Base-by-base conservation (phyloP, 306 rosid species). In the Begonia fuchsioides region DNA sequence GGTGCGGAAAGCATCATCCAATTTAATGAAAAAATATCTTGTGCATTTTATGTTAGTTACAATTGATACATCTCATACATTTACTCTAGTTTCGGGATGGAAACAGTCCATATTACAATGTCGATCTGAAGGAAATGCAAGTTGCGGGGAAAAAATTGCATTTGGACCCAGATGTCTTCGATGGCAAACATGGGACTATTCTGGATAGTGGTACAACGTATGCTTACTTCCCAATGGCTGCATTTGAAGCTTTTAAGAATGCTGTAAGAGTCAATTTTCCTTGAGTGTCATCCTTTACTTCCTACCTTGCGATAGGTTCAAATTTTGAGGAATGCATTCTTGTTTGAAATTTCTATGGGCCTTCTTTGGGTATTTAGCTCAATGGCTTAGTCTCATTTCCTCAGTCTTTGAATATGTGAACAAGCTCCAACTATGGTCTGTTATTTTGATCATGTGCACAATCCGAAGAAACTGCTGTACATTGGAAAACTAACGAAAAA, bases 81-180 rank as follows among this genome's bases (percentile, higher is more conserved):
- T 85, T 85, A 92, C 98, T 82, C 84, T 92, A 85, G 96, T 92
- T 81, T 92, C 43, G 96, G 96, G 92, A 76, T 92, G 98, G 78
- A 80, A 49, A 92, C 98, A 92, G 98, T 77, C 93, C 93, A 60
- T 92, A 92, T 62, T 92, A 92, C 85, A 92, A 92, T 76, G 63
- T 92, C 52, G 72, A 85, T 69, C 65, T 92, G 94, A 92, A 82
- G 94, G 95, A 72, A 72, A 65, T 92, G 32, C 78, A 71, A 65
- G 93, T 92, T 65, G 93, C 81, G 65, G 98, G 98, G 66, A 92
- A 92, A 66, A 59, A 18, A 18, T 63, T 92, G 76, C 51, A 44
- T 54, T 56, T 92, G 59, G 66, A 68, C 62, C 68, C 96, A 39
- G 70, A 62, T 43, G 73, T 85, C 51, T 92, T 92, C 66, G 85